These are phyloP conservation scores for Flammula alnicola DNA, from an alignment of 1,284 basidiomycete species.

Conservation along the genomic window DNA sequence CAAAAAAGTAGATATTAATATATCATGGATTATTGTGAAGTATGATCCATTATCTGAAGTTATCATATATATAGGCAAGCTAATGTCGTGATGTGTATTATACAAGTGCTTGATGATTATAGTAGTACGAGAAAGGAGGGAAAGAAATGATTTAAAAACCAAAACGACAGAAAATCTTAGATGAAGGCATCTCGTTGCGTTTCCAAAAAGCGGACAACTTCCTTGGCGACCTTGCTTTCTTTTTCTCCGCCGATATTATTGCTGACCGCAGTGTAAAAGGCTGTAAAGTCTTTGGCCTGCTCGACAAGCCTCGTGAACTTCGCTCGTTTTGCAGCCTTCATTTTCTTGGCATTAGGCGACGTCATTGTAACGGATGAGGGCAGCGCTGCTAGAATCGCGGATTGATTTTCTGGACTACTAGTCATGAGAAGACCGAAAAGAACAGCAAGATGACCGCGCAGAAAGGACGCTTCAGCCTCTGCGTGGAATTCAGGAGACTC, in stretches of 20 bases:
- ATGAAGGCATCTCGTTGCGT: conserved; percentile 28
- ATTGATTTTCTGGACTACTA: conserved; percentile 47
- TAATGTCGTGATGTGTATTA: no score
- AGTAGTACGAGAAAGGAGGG: no score
- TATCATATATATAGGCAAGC: no score
- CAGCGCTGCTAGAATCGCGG: conserved; percentile 47
- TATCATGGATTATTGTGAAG: no score
- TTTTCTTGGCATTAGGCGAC: conserved; percentile 12
- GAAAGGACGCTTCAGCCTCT: conserved; percentile 49
- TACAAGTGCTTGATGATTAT: no score
- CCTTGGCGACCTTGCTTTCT: conserved; percentile 42
- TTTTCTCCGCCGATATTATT: conserved; percentile 35
- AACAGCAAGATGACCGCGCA: conserved; percentile 72
- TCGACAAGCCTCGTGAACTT: conserved; percentile 53
- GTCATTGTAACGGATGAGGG: no score
- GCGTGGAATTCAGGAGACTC: conserved; percentile 25
- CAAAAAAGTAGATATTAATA: no score
- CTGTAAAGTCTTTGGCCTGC: conserved; percentile 60
- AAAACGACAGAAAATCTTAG: no score
- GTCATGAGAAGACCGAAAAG: conserved; percentile 73
- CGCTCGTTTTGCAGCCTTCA: conserved; percentile 18
- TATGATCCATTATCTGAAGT: no score
- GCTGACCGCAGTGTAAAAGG: conserved; percentile 50
- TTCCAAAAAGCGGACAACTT: conserved; percentile 57
- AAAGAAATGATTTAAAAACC: no score